Evolutionary conservation across 108 stramenopile species (phyloP).

Genomic region (Nitzschia inconspicua): DNA sequence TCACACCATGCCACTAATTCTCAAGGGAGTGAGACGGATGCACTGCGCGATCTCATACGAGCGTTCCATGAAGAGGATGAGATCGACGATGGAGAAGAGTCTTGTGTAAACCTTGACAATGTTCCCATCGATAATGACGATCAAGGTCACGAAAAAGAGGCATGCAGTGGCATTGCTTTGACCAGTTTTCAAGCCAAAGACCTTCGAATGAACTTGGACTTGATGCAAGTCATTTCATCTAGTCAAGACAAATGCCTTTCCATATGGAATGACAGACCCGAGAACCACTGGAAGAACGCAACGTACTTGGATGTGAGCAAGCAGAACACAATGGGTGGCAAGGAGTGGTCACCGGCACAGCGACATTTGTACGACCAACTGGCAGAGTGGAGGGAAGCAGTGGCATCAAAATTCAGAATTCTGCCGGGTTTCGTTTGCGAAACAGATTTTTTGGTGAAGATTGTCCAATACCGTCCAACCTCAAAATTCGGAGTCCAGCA

Average conservation of each 20-base stretch:
- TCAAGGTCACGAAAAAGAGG: not conserved
- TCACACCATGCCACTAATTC: too few species aligned
- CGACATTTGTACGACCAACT: constrained; percentile 52
- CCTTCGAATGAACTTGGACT: constrained; percentile 43
- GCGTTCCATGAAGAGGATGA: constrained; percentile 7
- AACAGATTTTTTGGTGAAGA: constrained; percentile 53
- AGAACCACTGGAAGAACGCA: constrained; percentile 35
- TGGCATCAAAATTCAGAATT: constrained; percentile 36
- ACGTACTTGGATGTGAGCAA: constrained; percentile 26
- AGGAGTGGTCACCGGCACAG: constrained; percentile 50
- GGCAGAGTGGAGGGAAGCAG: constrained; percentile 45
- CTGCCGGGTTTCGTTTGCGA: constrained; percentile 49
- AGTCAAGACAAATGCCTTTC: constrained; percentile 68
- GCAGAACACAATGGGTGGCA: constrained; percentile 8
- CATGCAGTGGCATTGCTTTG: not conserved
- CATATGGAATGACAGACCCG: constrained; percentile 48
- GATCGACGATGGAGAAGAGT: not conserved
- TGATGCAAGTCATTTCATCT: constrained; percentile 59
- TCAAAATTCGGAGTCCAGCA: constrained; percentile 4
- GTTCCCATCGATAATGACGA: not conserved
- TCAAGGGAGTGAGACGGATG: too few species aligned
- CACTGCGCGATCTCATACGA: not conserved
- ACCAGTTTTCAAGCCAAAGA: constrained; percentile 20
- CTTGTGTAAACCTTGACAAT: not conserved
- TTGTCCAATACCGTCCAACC: constrained; percentile 51